Evolutionary conservation across 2,329 filamentous ascomycete genomes (phyloP), one percentile per base, ranked within the genome.

Genomic region (Diaporthe helianthi): DNA sequence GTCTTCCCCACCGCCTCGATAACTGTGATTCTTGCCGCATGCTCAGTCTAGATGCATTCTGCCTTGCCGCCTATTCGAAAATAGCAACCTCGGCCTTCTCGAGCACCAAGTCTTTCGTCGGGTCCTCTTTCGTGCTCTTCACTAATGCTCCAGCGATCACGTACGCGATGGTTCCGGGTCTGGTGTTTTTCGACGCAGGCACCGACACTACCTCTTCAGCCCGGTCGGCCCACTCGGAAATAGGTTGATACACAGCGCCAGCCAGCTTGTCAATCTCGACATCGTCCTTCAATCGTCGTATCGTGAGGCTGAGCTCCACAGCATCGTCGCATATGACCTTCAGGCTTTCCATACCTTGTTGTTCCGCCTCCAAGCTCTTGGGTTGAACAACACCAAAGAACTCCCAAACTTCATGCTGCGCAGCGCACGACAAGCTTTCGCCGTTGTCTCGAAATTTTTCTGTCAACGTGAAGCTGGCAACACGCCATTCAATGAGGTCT

Each of bases 241-340:
- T 19, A 17, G 33, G 54, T n/a, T 19, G 2, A 0, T n/a, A 46
- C 8, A 46, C 13, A 5, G 19, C 7, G 10, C 5, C 5, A 1
- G 1, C n/a, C 22, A 68, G 17, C 1, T 8, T 2, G 1, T 74
- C 72, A 22, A 74, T 51, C n/a, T 38, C 51, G 24, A 71, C 68
- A 0, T 49, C 22, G 5, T 68, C 65, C 1, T 52, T 26, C 1
- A 67, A 36, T 10, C 41, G 65, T 8, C 73, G 47, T 1, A 74
- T 67, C 12, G 69, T 65, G 5, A 74, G 49, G n/a, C 70, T 71
- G 12, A 74, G 63, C 10, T 69, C 51, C 2, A 71, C 51, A 1
- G 73, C 73, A 15, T 68, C n/a, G 33, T 72, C 55, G 44, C 73
- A 74, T 3, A 74, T 69, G 13, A 36, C 22, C 12, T 55, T 29